Base-by-base conservation (phyloP, 2,329 filamentous ascomycete species). In the Nemania abortiva region DNA sequence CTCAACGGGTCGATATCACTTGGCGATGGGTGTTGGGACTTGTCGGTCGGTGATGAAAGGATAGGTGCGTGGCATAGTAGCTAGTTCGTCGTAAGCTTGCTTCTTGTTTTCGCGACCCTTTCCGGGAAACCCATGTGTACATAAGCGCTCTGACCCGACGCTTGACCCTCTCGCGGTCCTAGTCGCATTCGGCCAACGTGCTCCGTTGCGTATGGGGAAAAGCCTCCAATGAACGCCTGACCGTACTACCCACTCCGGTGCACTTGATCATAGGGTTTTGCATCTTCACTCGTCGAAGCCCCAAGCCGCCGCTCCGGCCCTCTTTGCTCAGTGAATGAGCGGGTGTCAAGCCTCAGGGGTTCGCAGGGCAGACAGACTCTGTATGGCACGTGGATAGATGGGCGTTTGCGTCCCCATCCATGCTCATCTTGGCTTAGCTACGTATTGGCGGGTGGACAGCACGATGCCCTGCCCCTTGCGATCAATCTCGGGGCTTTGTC, bases 161-260 rank as follows among this genome's bases (percentile, higher is more conserved):
- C 55, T 39, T 31, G 55, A 45, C 11, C 34, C 39, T 63, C 58
- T 54, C 52, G 61, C 63, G 20, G 55, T 66, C 65, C 66, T 71
- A 66, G 72, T 73, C 66, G 45, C 55, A 70, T 65, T 73, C 75
- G 75, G 74, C 42, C 68, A 64, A 65, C 64, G 56, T 39, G 65
- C 65, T 76, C 74, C 75, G 75, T 75, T 69, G 63, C 66, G 20
- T 61, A 71, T 69, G 56, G 53, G 69, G 73, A 74, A 74, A 74
- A 66, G 68, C 73, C 74, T 74, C 72, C 72, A 75, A 72, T 72
- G 55, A 70, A 45, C 64, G 47, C 20, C 22, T 61, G 49, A 39
- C 57, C 50, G 42, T 29, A 49, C 56, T 70, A n/a, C 56, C 71
- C 53, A 65, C 63, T 68, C 62, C 37, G 71, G 66, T 10, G 47